These are phyloP conservation scores for Penicillium concentricum DNA, from an alignment of 2,329 filamentous ascomycete genomes.

Conservation along the genomic window DNA sequence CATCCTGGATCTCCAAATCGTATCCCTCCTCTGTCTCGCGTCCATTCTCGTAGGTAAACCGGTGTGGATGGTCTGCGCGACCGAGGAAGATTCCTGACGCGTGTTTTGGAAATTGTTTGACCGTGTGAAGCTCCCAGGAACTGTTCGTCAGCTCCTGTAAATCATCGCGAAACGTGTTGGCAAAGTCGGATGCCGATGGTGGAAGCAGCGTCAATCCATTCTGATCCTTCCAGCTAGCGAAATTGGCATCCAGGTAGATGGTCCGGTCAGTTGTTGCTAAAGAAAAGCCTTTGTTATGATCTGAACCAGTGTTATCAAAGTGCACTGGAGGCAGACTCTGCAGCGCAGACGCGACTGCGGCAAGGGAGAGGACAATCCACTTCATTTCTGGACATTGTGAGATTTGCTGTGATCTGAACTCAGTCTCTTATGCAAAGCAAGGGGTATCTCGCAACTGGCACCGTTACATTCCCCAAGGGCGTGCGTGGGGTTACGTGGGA, in stretches of 20 bases:
- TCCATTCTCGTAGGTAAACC: constrained; percentile 51
- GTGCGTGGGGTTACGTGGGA: neutral
- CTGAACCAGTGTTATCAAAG: constrained; percentile 29
- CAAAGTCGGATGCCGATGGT: constrained; percentile 52
- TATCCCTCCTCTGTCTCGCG: constrained; percentile 52
- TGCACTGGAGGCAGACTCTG: constrained; percentile 43
- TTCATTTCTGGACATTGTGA: constrained; percentile 9
- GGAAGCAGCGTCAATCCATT: constrained; percentile 54
- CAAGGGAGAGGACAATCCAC: constrained; percentile 9
- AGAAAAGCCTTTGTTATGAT: constrained; percentile 17
- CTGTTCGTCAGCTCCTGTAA: constrained; percentile 42
- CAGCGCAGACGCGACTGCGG: constrained; percentile 30
- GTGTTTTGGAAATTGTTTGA: constrained; percentile 35
- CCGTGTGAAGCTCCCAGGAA: constrained; percentile 44
- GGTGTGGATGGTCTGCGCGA: constrained; percentile 12
- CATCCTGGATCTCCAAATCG: constrained; percentile 39
- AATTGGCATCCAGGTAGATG: constrained; percentile 42
- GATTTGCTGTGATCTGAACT: neutral
- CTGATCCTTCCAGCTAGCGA: constrained; percentile 44
- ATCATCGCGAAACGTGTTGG: constrained; percentile 48
- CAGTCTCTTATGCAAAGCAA: neutral
- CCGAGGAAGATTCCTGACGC: constrained; percentile 47
- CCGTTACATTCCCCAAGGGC: constrained; percentile 20
- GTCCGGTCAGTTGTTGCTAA: constrained; percentile 6
- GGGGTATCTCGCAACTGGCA: neutral